phyloP scores from a whole-genome alignment of 148 eudicot genomes.

The Pouteria glomerata region DNA sequence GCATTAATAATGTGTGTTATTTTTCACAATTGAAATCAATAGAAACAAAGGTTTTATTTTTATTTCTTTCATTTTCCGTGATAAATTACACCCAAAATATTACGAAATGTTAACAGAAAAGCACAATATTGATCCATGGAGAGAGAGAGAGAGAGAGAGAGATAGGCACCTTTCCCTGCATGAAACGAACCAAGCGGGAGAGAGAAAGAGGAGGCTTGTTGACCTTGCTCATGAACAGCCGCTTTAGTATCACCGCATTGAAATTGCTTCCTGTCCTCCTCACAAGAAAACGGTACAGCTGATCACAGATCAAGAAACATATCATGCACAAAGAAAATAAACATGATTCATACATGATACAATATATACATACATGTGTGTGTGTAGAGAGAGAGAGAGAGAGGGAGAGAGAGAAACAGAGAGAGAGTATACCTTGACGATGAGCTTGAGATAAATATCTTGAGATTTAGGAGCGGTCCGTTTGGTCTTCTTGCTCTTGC shows the following conservation, averaged over 20 bases:
- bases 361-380: background rate
- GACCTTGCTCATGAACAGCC: constrained; percentile 86
- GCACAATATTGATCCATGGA: background rate
- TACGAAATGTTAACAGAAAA: no score
- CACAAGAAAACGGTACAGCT: constrained; percentile 80
- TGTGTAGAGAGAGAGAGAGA: background rate
- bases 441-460: constrained; percentile 60
- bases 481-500: constrained; percentile 63
- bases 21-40: background rate
- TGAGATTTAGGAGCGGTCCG: constrained; percentile 58
- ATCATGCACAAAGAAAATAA: background rate
- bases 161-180: constrained; percentile 57
- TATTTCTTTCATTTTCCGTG: background rate
- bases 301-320: constrained; percentile 4
- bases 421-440: constrained; percentile 45
- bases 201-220: constrained; percentile 84
- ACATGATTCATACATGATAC: no score
- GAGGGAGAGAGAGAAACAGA: background rate
- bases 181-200: constrained; percentile 59
- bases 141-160: constrained; percentile 7
- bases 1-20: background rate
- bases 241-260: constrained; percentile 77
- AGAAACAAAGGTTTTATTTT: background rate
- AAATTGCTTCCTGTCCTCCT: constrained; percentile 90
- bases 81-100: no score